Conservation (phyloP, 2,329 filamentous ascomycete species). For the Cladosporium sp. region DNA sequence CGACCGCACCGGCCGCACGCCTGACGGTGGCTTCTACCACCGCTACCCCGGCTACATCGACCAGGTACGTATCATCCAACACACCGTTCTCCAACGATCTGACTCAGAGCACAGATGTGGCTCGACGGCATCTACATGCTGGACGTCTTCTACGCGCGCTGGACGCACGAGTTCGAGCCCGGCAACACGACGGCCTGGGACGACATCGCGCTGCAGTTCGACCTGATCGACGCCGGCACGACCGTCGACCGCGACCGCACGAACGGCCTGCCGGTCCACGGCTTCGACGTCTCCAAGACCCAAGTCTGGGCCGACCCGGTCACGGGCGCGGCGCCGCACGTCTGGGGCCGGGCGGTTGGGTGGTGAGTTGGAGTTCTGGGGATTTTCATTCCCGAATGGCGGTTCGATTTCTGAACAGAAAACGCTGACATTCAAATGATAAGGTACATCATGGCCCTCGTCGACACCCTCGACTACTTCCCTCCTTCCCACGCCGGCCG, state of each 20-base stretch:
- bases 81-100: background rate
- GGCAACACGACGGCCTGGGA: constrained; percentile 27
- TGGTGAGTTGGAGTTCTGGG: constrained; percentile 31
- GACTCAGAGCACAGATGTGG: constrained; percentile 39
- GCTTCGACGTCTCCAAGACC: constrained; percentile 43
- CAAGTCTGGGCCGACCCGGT: constrained; percentile 46
- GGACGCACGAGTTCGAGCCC: constrained; percentile 17
- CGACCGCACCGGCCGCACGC: constrained; percentile 20
- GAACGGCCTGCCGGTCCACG: constrained; percentile 44
- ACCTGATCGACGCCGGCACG: constrained; percentile 40
- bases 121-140: constrained; percentile 49
- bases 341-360: constrained; percentile 48
- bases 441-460: constrained; percentile 41
- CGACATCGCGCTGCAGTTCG: constrained; percentile 35
- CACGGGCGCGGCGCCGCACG: constrained; percentile 45
- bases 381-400: background rate
- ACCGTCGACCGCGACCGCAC: constrained; percentile 34
- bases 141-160: constrained; percentile 37
- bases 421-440: too few species aligned
- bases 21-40: constrained; percentile 25
- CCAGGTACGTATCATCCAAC: constrained; percentile 32
- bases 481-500: constrained; percentile 30
- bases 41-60: constrained; percentile 36
- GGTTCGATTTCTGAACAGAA: too few species aligned
- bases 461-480: constrained; percentile 43